Evolutionary conservation across 164 flowering plant genomes (phyloP).

Genomic region (Umbilicus rupestris): DNA sequence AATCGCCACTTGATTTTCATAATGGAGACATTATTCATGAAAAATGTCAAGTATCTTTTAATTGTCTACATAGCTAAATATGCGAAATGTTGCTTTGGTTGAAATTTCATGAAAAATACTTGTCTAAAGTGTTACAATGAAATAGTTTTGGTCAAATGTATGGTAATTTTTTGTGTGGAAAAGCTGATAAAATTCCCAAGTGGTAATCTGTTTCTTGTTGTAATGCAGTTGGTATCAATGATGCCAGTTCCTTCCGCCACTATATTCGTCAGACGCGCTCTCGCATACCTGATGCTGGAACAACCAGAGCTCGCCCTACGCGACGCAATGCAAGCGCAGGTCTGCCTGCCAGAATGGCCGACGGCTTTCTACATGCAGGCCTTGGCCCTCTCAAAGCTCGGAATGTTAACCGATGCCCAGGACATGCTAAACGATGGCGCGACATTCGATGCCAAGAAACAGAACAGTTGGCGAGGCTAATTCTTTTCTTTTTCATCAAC

Average conservation of each 20-base stretch:
- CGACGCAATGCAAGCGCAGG: conserved; percentile 98
- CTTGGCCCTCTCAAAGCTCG: conserved; percentile 85
- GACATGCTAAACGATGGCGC: conserved; percentile 98
- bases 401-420: conserved; percentile 95
- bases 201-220: no score
- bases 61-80: no score
- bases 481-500: no score
- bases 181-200: no score
- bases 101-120: no score
- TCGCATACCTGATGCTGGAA: conserved; percentile 72
- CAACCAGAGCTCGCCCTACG: conserved; percentile 80
- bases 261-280: conserved; percentile 69
- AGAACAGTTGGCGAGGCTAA: conserved; percentile 73
- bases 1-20: no score
- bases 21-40: no score
- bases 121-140: no score
- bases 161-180: no score
- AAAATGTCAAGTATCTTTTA: no score
- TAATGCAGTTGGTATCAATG: conserved; percentile 79
- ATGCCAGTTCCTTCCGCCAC: conserved; percentile 90
- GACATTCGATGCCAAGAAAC: conserved; percentile 73
- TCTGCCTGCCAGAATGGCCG: conserved; percentile 94
- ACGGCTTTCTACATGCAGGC: conserved; percentile 98
- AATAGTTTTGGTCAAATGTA: no score
- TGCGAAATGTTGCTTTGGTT: no score